Evolutionary conservation across 345 rosid genomes (phyloP), one percentile per base, ranked within the genome.

Genomic region (Viola odorata): DNA sequence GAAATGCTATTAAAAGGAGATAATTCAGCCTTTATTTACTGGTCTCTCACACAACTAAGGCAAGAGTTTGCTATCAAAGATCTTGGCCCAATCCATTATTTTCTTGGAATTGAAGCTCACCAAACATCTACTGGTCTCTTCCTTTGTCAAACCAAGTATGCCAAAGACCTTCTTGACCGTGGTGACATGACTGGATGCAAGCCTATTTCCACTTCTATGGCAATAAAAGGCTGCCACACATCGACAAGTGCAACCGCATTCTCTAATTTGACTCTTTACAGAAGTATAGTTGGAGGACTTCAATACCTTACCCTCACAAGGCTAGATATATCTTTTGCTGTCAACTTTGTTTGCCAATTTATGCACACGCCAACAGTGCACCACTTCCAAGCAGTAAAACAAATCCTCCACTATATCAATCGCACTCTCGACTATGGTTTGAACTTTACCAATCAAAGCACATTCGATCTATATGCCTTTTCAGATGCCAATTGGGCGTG

Each of bases 241-340:
- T 47, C 13, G 0, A 0, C 0, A 4, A 3, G 6, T 12, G 11
- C 50, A 0, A 0, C 50, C 15, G 4, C 1, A 0, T 11, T 47
- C n/a, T 5, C 1, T 0, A 1, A 47, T 12, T 14, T 7, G 2
- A 12, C 6, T 47, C 14, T 13, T 15, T 12, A 7, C 3, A 5
- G 15, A 7, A 12, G 50, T 5, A 47, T 47, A 11, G 15, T 47
- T 23, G 32, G 32, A 23, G 1, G 2, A 23, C 32, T 23, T 23
- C 32, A 23, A 23, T 23, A 23, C 2, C 32, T 23, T 14, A 47
- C 50, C 15, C 50, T 47, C 50, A 45, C 6, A 4, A 0, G 50
- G n/a, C 50, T 0, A 10, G 4, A 45, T 7, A 12, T 45, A 4
- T 12, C 50, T 0, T 12, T 11, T 0, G 6, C 2, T 47, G 7